phyloP scores from a whole-genome alignment of 2,329 filamentous ascomycete genomes.

The Byssothecium circinans region DNA sequence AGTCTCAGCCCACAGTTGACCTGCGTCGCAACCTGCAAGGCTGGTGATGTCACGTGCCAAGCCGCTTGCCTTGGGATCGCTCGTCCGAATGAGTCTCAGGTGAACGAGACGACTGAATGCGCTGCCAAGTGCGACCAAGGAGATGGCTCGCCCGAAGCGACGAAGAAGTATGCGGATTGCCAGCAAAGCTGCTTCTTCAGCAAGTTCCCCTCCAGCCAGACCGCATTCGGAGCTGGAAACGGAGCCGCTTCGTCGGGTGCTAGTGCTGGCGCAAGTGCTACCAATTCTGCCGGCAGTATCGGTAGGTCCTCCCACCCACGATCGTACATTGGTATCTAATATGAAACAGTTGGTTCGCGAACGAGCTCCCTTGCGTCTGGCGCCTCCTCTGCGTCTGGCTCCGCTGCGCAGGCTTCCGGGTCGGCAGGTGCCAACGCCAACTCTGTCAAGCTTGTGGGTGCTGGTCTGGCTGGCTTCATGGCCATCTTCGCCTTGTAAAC shows the following conservation, averaged over 20 bases:
- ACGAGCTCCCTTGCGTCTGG: constrained; percentile 20
- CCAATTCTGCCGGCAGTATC: constrained; percentile 7
- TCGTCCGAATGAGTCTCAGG: constrained; percentile 54
- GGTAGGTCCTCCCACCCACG: neutral
- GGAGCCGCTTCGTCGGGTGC: constrained; percentile 24
- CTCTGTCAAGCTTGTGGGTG: constrained; percentile 34
- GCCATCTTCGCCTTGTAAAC: constrained; percentile 44
- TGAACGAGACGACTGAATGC: constrained; percentile 55
- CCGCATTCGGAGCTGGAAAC: constrained; percentile 17
- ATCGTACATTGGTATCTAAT: neutral
- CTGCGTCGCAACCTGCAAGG: constrained; percentile 44
- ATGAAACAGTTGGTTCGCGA: constrained; percentile 10
- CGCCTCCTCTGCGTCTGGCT: constrained; percentile 26
- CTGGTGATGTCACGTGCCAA: constrained; percentile 54
- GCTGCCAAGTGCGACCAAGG: constrained; percentile 58
- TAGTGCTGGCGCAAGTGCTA: constrained; percentile 13
- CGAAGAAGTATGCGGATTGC: constrained; percentile 52
- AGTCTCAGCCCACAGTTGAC: constrained; percentile 34
- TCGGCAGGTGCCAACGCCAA: constrained; percentile 36
- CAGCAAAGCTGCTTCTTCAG: constrained; percentile 53
- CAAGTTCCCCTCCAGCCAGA: constrained; percentile 50
- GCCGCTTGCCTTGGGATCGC: constrained; percentile 56
- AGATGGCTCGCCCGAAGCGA: constrained; percentile 50
- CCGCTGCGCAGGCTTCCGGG: constrained; percentile 18
- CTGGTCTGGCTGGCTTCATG: constrained; percentile 41